Evolutionary conservation across 306 rosid species (phyloP), one percentile per base, ranked within the genome.

Genomic region (Cucurbita argyrosperma): DNA sequence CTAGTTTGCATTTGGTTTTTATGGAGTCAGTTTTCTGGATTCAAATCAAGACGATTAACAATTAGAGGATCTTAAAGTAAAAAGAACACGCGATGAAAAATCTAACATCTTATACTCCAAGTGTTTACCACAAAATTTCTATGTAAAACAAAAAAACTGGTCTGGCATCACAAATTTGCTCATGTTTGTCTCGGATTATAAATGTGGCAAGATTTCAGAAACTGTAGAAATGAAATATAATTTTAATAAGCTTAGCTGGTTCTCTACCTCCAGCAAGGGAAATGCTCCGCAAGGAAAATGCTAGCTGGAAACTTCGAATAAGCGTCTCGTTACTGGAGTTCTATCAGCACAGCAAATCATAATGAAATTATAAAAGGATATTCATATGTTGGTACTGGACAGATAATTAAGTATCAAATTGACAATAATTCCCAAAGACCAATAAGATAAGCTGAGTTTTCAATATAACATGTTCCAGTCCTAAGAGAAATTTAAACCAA

Each of bases 261-360:
- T 37, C 43, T 89, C 81, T 77, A 92, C 97, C 97, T 39, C 83
- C 85, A 30, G 77, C 77, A 45, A 88, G 91, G 80, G 97, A 83
- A 45, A 84, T 81, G 84, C 83, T 85, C 83, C 91, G 80, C 84
- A 92, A 75, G 43, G 97, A 89, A 84, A 92, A 88, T 62, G 94
- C 89, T 47, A 92, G 85, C 82, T 89, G 97, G 80, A 88, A 92
- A 88, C 92, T 88, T 77, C 82, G 88, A 84, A 85, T 78, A 47
- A 88, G 83, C 47, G 87, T 76, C 82, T 89, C 89, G 51, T 84
- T 79, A 68, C 81, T 83, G 77, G 89, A 88, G 84, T 85, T 86
- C 96, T 92, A 57, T 47, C 75, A 45, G 30, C 53, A 50, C 16
- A 56, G 47, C 14, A 57, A 26, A 55, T 37, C 8, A 19, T 21